Conservation (phyloP, 192 early-diverging fungal species). For the Backusella luteola region DNA sequence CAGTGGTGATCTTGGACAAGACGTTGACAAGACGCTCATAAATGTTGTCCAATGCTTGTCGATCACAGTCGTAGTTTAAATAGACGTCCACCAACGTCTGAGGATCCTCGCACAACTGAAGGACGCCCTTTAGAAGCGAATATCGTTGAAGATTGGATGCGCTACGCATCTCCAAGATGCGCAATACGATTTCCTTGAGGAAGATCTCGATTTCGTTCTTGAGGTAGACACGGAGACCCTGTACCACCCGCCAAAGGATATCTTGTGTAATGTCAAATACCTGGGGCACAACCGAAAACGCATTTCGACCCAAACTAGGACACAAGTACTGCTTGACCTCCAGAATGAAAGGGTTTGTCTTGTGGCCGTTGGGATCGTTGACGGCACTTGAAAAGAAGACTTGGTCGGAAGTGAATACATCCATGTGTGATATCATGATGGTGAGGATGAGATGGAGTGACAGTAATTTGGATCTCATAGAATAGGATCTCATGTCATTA, state of each 20-base stretch:
- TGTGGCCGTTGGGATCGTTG: conserved; percentile 20
- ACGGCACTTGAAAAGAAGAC: conserved; percentile 37
- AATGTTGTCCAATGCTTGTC: conserved; percentile 80
- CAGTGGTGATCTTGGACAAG: conserved; percentile 59
- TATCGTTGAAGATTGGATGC: conserved; percentile 66
- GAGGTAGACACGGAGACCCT: conserved; percentile 65
- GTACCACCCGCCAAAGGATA: conserved; percentile 77
- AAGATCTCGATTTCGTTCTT: conserved; percentile 89
- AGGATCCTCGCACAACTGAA: conserved; percentile 68
- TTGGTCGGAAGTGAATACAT: conserved; percentile 67
- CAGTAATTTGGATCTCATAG: conserved; percentile 82
- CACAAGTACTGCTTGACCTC: conserved; percentile 87
- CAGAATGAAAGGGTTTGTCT: conserved; percentile 68
- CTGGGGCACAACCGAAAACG: conserved; percentile 70
- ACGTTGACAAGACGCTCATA: conserved; percentile 86
- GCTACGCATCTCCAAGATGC: conserved; percentile 77
- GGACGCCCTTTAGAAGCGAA: conserved; percentile 69
- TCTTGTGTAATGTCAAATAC: conserved; percentile 84
- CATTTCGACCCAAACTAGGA: conserved; percentile 78
- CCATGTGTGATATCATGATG: conserved; percentile 70
- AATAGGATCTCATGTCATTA: conserved; percentile 74
- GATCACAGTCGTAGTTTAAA: conserved; percentile 92
- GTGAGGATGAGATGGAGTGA: conserved; percentile 79
- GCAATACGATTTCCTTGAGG: conserved; percentile 89
- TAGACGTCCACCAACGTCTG: conserved; percentile 87